Percentiles rank a stretch among this genome's conserved stretches.
Evolutionary conservation across 1,284 basidiomycete species (phyloP).

Genomic region (Apiotrichum siamense): DNA sequence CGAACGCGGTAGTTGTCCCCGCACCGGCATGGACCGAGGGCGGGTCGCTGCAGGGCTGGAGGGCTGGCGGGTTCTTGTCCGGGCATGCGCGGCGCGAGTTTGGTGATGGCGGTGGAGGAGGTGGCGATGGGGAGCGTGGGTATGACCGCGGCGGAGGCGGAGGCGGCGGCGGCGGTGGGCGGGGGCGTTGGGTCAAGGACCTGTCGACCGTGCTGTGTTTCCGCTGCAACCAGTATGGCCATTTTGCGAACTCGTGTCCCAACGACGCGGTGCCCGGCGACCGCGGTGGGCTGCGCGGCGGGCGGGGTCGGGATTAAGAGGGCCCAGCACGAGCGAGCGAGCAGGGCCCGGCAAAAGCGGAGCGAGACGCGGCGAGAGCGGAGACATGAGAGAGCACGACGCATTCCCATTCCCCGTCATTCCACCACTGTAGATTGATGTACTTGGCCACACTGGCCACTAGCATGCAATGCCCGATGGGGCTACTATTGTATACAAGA

Average conservation of each 20-base stretch:
- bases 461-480: too few species aligned
- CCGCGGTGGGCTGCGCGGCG: conserved; percentile 33
- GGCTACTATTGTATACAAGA: too few species aligned
- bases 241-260: conserved; percentile 90
- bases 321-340: too few species aligned
- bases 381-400: too few species aligned
- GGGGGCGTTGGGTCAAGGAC: conserved; percentile 42
- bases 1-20: conserved; percentile 48
- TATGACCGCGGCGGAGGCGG: conserved; percentile 22
- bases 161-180: conserved; percentile 24
- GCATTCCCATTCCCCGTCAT: too few species aligned
- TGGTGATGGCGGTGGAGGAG: conserved; percentile 41
- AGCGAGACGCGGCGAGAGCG: too few species aligned
- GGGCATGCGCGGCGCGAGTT: conserved; percentile 30
- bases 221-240: conserved; percentile 62
- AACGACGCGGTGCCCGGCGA: conserved; percentile 52
- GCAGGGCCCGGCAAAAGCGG: too few species aligned
- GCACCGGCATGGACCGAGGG: conserved; percentile 42
- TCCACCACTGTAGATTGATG: too few species aligned
- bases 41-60: conserved; percentile 35
- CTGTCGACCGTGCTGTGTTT: conserved; percentile 83
- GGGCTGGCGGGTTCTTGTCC: conserved; percentile 35
- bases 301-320: neutral
- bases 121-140: conserved; percentile 1
- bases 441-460: too few species aligned